Evolutionary conservation across 805 yeast species (phyloP).

Genomic region (Candida montana): DNA sequence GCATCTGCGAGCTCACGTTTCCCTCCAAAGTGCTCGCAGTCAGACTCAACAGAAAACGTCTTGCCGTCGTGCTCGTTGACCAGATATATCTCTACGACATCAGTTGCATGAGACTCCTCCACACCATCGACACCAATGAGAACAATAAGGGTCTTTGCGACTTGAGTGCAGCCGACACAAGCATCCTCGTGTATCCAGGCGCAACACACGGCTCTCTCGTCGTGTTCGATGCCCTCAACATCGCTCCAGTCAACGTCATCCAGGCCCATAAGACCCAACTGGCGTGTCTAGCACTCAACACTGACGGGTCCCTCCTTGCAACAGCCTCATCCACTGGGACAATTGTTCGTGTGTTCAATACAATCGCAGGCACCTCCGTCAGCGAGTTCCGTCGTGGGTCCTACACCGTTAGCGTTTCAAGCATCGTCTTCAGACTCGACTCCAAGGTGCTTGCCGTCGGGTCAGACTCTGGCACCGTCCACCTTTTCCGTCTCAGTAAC

Average conservation of each 20-base stretch:
- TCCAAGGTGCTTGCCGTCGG: slow-evolving; percentile 49
- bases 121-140: slow-evolving; percentile 57
- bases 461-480: slow-evolving; percentile 61
- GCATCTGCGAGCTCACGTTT: slow-evolving; percentile 84
- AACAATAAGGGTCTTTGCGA: slow-evolving; percentile 33
- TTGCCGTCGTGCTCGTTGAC: slow-evolving; percentile 71
- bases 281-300: slow-evolving; percentile 61
- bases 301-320: slow-evolving; percentile 76
- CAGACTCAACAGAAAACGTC: slow-evolving; percentile 73
- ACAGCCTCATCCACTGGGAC: slow-evolving; percentile 92
- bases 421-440: slow-evolving; percentile 46
- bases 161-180: slow-evolving; percentile 37
- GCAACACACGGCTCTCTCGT: slow-evolving; percentile 38
- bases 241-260: slow-evolving; percentile 73
- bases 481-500: slow-evolving; percentile 44
- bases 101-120: slow-evolving; percentile 78
- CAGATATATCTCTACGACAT: slow-evolving; percentile 88
- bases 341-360: slow-evolving; percentile 73
- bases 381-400: slow-evolving; percentile 82
- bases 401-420: slow-evolving; percentile 50
- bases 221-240: slow-evolving; percentile 67
- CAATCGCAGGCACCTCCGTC: slow-evolving; percentile 47
- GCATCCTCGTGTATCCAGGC: slow-evolving; percentile 52
- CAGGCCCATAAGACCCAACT: slow-evolving; percentile 82
- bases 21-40: slow-evolving; percentile 71